Percentiles rank a stretch among this genome's conserved stretches.
These are phyloP conservation scores for Epichloe festucae DNA, from an alignment of 2,329 filamentous ascomycete species.

Conservation along the genomic window DNA sequence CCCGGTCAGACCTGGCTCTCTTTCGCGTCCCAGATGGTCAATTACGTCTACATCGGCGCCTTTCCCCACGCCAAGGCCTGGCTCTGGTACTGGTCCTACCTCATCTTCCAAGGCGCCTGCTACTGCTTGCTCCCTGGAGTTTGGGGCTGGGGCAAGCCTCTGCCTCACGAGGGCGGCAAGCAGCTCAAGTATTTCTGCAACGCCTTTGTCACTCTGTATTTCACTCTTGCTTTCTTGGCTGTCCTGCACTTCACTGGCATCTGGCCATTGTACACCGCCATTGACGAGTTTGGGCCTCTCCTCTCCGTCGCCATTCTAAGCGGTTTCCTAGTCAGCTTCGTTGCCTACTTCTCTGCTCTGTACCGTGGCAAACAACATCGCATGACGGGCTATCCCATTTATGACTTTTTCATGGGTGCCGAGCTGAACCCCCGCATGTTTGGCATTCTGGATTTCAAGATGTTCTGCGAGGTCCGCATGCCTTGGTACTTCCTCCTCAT, in stretches of 20 bases:
- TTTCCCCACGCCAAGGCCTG: constrained; percentile 76
- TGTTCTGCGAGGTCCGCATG: constrained; percentile 89
- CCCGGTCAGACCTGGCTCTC: constrained; percentile 54
- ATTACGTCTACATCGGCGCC: constrained; percentile 69
- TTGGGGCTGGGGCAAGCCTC: constrained; percentile 75
- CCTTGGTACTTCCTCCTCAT: constrained; percentile 87
- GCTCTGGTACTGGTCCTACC: constrained; percentile 90
- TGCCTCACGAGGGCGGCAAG: constrained; percentile 69
- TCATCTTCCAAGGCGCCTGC: constrained; percentile 68
- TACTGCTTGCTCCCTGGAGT: constrained; percentile 84
- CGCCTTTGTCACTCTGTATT: constrained; percentile 74
- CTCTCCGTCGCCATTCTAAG: constrained; percentile 88
- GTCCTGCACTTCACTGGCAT: constrained; percentile 67
- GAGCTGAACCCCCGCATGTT: constrained; percentile 83
- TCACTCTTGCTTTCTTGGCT: constrained; percentile 61
- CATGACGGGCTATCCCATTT: constrained; percentile 72
- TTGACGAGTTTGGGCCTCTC: constrained; percentile 90
- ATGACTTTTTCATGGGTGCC: constrained; percentile 86
- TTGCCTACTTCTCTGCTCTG: constrained; percentile 79
- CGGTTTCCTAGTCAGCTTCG: constrained; percentile 68
- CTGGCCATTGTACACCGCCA: constrained; percentile 81
- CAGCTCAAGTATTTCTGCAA: constrained; percentile 94
- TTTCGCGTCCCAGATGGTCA: constrained; percentile 57
- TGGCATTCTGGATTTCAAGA: constrained; percentile 77
- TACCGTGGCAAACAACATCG: constrained; percentile 73